Evolutionary conservation across 805 yeast species (phyloP).

Genomic region (Candida cerambycidarum): DNA sequence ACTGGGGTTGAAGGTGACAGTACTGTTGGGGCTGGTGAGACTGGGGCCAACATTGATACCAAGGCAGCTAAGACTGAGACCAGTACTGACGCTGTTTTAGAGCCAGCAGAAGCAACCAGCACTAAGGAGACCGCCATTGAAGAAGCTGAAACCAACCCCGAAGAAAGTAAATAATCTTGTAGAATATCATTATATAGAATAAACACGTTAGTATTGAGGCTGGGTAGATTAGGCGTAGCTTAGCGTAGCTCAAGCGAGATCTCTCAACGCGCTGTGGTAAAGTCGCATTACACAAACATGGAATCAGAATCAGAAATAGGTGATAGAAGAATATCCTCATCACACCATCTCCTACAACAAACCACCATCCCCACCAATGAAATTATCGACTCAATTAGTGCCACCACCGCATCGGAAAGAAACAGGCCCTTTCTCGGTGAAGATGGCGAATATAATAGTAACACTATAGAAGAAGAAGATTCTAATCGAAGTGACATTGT

Average conservation of each 20-base stretch:
- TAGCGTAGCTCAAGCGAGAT: too few relatives aligned
- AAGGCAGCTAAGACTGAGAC: neutral
- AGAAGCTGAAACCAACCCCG: too few relatives aligned
- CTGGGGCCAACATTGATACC: too few relatives aligned
- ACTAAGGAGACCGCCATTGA: too few relatives aligned
- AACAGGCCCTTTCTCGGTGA: conserved; percentile 17
- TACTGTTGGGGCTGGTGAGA: conserved; percentile 2
- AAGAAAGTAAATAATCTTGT: neutral
- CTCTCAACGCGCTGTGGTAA: neutral
- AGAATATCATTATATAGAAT: conserved; percentile 2
- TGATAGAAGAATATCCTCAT: neutral
- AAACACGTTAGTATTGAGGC: neutral
- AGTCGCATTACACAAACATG: neutral
- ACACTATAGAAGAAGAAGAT: conserved; percentile 12
- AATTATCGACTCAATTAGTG: conserved; percentile 28
- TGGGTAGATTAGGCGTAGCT: too few relatives aligned
- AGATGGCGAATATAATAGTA: conserved; percentile 6
- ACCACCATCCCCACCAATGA: conserved; percentile 29
- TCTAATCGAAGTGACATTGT: conserved; percentile 10
- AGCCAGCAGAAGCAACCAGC: too few relatives aligned
- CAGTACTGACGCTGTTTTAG: neutral
- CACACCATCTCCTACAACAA: conserved; percentile 26
- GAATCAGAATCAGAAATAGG: conserved; percentile 1
- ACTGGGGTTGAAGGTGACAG: conserved; percentile 7
- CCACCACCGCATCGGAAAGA: conserved; percentile 17